Base-by-base conservation (phyloP, 345 rosid genomes). In the Gossypium raimondii region DNA sequence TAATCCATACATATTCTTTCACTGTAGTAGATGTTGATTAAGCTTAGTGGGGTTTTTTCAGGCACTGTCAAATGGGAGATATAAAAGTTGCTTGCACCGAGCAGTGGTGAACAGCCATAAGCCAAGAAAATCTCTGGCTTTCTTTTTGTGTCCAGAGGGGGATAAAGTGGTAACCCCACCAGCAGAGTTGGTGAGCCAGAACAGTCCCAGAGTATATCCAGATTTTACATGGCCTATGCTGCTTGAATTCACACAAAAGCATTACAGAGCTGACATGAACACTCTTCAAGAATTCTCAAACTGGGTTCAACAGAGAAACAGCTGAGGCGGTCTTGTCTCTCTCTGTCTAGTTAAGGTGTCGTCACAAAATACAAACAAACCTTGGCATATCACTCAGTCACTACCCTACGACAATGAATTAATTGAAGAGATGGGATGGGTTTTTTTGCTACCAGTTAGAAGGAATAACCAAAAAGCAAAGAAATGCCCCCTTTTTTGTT, bases 81-180 rank as follows among this genome's bases (percentile, higher is more conserved):
- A 86, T 89, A 93, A 89, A 84, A 96, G 99, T 61, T 93, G 98
- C 82, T 64, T 96, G 84, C 99, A 96, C 82, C 78, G 95, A 63
- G 99, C 99, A 13, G 97, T 96, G 50, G 98, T 96, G 75, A 96
- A 93, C 84, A 92, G 86, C 58, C 75, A 76, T 70, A 93, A 84
- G 2, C 78, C 92, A 24, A 91, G 99, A 73, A 96, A 93, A 86
- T 93, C 99, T 29, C 91, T 96, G 14, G 98, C 99, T 11, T 96
- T 96, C 85, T 96, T 96, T 82, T 51, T 93, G 74, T 91, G 98
- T 81, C 99, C 99, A 1, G 84, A 76, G 86, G 84, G 75, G 13
- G 98, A 93, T 72, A 90, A 82, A 82, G 88, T 92, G 73, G 89
- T 96, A 65, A 82, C 82, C 70, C 97, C 99, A 76, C 99, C 98